Percentiles rank a stretch among this genome's conserved stretches.
Conservation (phyloP, 495 filamentous ascomycete genomes). For the Hypoxylon subgilvum region DNA sequence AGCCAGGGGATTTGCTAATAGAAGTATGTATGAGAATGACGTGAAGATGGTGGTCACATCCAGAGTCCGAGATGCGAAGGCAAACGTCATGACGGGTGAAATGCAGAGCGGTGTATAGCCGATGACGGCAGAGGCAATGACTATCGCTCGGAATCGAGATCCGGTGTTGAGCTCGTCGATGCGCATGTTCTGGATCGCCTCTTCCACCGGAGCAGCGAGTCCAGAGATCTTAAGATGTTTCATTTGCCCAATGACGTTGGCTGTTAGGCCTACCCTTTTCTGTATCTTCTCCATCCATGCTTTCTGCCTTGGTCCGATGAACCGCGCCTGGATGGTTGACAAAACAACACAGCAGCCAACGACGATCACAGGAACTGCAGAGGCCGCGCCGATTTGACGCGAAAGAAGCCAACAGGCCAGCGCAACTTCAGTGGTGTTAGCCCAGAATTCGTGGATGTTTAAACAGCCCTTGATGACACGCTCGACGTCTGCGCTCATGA, state of each 20-base stretch:
- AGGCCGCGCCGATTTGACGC: constrained; percentile 35
- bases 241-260: constrained; percentile 52
- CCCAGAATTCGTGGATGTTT: constrained; percentile 64
- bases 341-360: constrained; percentile 34
- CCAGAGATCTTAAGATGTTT: constrained; percentile 57
- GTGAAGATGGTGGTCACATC: constrained; percentile 63
- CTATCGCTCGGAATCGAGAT: constrained; percentile 51
- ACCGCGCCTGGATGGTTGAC: constrained; percentile 29
- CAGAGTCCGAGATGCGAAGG: constrained; percentile 49
- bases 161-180: constrained; percentile 50
- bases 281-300: constrained; percentile 54
- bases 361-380: constrained; percentile 38
- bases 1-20: constrained; percentile 62
- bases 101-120: constrained; percentile 60
- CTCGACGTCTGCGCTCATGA: constrained; percentile 61
- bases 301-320: constrained; percentile 45
- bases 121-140: constrained; percentile 32
- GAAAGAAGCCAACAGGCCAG: constrained; percentile 41
- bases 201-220: constrained; percentile 39
- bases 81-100: constrained; percentile 51
- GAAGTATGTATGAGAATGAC: constrained; percentile 63
- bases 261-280: constrained; percentile 49
- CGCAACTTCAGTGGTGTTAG: constrained; percentile 36
- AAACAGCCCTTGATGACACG: constrained; percentile 56
- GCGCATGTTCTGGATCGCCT: constrained; percentile 49